These are phyloP conservation scores for Quercus dentata DNA, from an alignment of 306 rosid species.

Conservation along the genomic window DNA sequence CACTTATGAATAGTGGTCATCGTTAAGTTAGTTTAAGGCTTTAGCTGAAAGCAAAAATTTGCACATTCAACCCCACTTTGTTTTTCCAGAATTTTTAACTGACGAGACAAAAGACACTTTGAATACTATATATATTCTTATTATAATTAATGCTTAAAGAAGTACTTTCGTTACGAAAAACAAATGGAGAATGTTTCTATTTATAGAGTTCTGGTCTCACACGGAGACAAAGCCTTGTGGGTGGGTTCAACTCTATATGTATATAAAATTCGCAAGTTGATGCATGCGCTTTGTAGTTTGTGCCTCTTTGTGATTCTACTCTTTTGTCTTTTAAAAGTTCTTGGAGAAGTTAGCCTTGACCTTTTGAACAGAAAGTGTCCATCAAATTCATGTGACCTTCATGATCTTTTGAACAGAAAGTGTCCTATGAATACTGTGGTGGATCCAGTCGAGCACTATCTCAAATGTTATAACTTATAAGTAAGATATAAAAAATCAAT, in stretches of 20 bases:
- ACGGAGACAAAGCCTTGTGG: slow-evolving; percentile 18
- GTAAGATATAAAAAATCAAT: too few relatives aligned
- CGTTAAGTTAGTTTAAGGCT: slow-evolving; percentile 16
- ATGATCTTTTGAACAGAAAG: too few relatives aligned
- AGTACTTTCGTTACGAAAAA: background rate
- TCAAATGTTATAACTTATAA: too few relatives aligned
- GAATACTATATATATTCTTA: background rate
- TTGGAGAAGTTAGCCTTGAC: background rate
- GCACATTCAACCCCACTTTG: background rate
- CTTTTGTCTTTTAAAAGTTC: too few relatives aligned
- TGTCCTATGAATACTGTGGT: too few relatives aligned
- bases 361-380: background rate
- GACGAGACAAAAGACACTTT: background rate
- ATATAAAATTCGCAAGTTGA: slow-evolving; percentile 15
- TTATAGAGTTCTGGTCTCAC: slow-evolving; percentile 1
- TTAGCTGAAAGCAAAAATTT: background rate
- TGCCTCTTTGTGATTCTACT: too few relatives aligned
- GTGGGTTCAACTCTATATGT: background rate
- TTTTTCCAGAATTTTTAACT: background rate
- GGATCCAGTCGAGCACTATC: too few relatives aligned
- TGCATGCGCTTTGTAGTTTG: slow-evolving; percentile 13
- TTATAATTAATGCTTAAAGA: background rate
- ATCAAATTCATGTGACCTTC: too few relatives aligned
- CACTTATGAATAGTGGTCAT: background rate
- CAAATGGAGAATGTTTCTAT: background rate